These are phyloP conservation scores for Chrysopogon serrulatus DNA, from an alignment of 176 grass and related monocot species.

Conservation along the genomic window DNA sequence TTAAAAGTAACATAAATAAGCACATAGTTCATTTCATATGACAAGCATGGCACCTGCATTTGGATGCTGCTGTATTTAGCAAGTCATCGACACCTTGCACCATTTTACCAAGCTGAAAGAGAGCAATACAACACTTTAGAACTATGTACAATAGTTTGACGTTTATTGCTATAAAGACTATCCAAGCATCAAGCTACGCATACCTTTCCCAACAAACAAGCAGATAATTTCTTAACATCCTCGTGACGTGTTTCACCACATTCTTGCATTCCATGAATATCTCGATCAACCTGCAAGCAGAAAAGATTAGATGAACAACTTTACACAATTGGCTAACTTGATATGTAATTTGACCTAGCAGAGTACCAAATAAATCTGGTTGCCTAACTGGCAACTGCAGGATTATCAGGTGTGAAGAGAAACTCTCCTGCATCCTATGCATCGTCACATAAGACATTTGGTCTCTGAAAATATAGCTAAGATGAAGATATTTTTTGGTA, in stretches of 20 bases:
- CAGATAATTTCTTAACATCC: constrained; percentile 6
- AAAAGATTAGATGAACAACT: neutral
- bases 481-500: neutral
- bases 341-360: neutral
- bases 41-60: constrained; percentile 62
- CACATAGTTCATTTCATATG: neutral
- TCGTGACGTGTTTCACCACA: constrained; percentile 21
- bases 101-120: constrained; percentile 71
- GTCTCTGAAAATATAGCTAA: neutral
- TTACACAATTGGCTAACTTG: neutral
- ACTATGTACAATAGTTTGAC: neutral
- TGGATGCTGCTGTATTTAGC: constrained; percentile 51
- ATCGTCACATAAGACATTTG: too few relatives aligned
- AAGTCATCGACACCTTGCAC: constrained; percentile 45
- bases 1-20: neutral
- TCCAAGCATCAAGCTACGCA: neutral
- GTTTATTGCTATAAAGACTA: neutral
- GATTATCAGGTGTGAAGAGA: neutral
- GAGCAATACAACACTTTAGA: neutral
- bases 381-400: neutral
- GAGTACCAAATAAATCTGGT: neutral
- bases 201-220: constrained; percentile 31
- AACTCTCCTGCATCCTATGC: neutral
- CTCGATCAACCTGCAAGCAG: constrained; percentile 18
- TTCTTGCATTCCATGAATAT: constrained; percentile 16